Percentiles rank a stretch among this genome's conserved stretches.
Conservation (phyloP, 2,329 filamentous ascomycete genomes). For the Achaetomium macrosporum region DNA sequence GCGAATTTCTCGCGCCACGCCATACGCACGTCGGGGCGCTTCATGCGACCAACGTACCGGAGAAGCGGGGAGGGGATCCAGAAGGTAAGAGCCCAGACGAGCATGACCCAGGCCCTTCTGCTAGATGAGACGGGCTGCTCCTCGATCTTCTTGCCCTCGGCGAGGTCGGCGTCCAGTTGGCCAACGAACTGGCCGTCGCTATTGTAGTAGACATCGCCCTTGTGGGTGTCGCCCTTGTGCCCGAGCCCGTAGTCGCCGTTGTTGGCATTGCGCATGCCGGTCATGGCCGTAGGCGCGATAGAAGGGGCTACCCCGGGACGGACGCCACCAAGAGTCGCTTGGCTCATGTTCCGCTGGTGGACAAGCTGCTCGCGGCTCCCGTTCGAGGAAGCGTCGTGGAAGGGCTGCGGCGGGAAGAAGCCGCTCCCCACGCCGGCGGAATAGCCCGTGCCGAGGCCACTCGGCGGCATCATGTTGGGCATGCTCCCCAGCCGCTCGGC, state of each 20-base stretch:
- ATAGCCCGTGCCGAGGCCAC: slow-evolving; percentile 66
- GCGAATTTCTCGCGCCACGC: slow-evolving; percentile 96
- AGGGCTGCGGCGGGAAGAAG: slow-evolving; percentile 62
- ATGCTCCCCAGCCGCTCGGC: slow-evolving; percentile 29
- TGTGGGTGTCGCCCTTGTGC: slow-evolving; percentile 72
- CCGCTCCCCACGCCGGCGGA: slow-evolving; percentile 55
- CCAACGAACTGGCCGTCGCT: slow-evolving; percentile 62
- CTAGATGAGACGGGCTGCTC: slow-evolving; percentile 57
- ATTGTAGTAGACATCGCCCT: slow-evolving; percentile 69
- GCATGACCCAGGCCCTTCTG: slow-evolving; percentile 70
- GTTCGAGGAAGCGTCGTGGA: slow-evolving; percentile 55
- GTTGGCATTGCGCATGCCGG: slow-evolving; percentile 48
- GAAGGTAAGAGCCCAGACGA: slow-evolving; percentile 85
- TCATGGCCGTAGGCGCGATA: slow-evolving; percentile 42
- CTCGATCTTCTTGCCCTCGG: slow-evolving; percentile 69
- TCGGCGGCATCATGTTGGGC: slow-evolving; percentile 37
- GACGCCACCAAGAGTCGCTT: slow-evolving; percentile 43
- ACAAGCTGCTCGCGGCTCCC: slow-evolving; percentile 69
- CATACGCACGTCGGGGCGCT: slow-evolving; percentile 91
- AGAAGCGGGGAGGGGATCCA: slow-evolving; percentile 89
- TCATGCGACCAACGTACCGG: slow-evolving; percentile 84
- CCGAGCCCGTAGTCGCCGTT: slow-evolving; percentile 87
- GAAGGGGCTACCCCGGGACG: slow-evolving; percentile 47
- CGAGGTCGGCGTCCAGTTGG: slow-evolving; percentile 70
- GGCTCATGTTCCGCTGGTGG: slow-evolving; percentile 52